These are phyloP conservation scores for Fusarium sp. DNA, from an alignment of 2,329 filamentous ascomycete genomes.

Conservation along the genomic window DNA sequence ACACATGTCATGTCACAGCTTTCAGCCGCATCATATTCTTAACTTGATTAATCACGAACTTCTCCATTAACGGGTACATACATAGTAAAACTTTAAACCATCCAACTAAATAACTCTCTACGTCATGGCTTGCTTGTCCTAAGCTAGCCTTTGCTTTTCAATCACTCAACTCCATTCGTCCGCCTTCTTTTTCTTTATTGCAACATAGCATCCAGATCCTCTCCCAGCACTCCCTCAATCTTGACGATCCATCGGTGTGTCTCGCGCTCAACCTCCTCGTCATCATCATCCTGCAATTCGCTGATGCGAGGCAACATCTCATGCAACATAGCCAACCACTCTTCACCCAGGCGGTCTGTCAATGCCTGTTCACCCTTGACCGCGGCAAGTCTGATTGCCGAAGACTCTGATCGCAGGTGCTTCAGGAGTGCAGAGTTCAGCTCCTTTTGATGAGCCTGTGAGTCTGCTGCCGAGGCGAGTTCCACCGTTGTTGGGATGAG, in stretches of 20 bases:
- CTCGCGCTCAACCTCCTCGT: conserved; percentile 91
- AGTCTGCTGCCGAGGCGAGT: conserved; percentile 82
- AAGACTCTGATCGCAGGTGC: conserved; percentile 78
- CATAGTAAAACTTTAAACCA: conserved; percentile 15
- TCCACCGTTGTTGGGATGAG: conserved; percentile 82
- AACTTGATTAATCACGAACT: conserved; percentile 1
- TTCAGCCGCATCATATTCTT: conserved; percentile 3
- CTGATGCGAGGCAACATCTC: conserved; percentile 98
- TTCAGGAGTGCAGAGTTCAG: conserved; percentile 83
- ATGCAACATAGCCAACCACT: conserved; percentile 90
- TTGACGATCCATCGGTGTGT: conserved; percentile 89
- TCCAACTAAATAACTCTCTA: conserved; percentile 15
- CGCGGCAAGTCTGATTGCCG: conserved; percentile 80
- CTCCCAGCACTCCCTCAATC: conserved; percentile 89
- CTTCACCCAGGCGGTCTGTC: conserved; percentile 85
- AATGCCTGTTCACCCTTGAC: conserved; percentile 84
- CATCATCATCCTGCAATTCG: conserved; percentile 95
- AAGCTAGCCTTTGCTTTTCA: conserved; percentile 23
- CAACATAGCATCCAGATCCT: conserved; percentile 92
- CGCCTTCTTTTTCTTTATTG: conserved; percentile 65
- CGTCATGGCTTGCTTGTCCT: conserved; percentile 27
- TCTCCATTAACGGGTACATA: conserved; percentile 21
- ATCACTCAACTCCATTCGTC: conserved; percentile 27
- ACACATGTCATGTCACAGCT: not conserved
- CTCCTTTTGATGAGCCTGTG: conserved; percentile 89